A percentile compares a stretch with the other conserved stretches of the same genome.
Conservation (phyloP, 352 stramenopile genomes). For the Hyaloperonospora arabidopsidis region DNA sequence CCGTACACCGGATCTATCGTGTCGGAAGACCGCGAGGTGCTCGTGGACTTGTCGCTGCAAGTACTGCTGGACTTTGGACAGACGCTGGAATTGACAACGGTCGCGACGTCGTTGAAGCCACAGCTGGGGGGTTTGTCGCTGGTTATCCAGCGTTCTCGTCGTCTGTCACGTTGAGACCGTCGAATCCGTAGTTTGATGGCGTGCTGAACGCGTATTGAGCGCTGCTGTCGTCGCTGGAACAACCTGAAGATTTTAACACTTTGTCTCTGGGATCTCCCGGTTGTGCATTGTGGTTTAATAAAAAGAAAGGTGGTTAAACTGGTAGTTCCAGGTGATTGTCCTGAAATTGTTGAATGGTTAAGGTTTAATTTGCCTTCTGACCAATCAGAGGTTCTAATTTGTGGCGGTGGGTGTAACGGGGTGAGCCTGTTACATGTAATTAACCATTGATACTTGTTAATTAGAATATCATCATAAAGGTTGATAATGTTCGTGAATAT, state of each 20-base stretch:
- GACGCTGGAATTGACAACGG: conserved; percentile 41
- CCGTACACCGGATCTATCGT: conserved; percentile 86
- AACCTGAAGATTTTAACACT: conserved; percentile 87
- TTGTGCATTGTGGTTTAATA: no score
- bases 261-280: conserved; percentile 91
- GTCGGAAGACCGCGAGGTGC: conserved; percentile 78
- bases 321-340: no score
- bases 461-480: no score
- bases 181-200: conserved; percentile 32
- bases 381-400: no score
- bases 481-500: no score
- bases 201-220: conserved; percentile 62
- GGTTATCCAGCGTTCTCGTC: conserved; percentile 23
- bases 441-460: no score
- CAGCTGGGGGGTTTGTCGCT: conserved; percentile 36
- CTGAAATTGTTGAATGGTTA: no score
- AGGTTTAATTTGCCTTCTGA: no score
- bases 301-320: no score
- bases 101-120: conserved; percentile 43
- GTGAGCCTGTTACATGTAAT: no score
- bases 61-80: conserved; percentile 91
- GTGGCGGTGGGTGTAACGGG: no score
- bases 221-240: conserved; percentile 56
- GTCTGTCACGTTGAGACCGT: conserved; percentile 19
- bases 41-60: conserved; percentile 90